Evolutionary conservation across 257 asterid genomes (phyloP), one percentile per base, ranked within the genome.

Genomic region (Coffea canephora): DNA sequence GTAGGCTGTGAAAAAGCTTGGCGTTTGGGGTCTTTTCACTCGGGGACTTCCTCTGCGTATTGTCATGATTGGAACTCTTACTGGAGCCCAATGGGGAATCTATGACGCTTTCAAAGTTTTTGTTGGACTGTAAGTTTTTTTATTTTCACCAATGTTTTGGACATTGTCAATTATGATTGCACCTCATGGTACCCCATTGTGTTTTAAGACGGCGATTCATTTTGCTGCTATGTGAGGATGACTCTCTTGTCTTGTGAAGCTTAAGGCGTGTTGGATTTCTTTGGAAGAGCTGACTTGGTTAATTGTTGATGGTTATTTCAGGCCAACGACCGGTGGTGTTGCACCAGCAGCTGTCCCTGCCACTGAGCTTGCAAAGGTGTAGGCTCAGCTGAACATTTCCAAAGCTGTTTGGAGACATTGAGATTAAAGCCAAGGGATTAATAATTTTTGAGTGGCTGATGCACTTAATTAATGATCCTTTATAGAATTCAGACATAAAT

Each of bases 21-120:
- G 98, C 14, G 43, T 94, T 55, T 6, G 48, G 91, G 97, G 97
- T 66, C 92, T 94, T 73, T 92, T 90, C 82, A 94, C 97, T 1
- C 89, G 98, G 39, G 98, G 98, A 6, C 97, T 94, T 78, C 98
- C 97, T 82, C 92, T 94, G 39, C 96, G 98, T 82, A 94, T 94
- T 76, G 97, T 94, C 83, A 94, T 94, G 98, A 92, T 94, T 79
- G 98, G 98, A 49, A 94, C 98, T 61, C 97, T 94, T 59, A 92
- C 98, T n/a, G 98, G 98, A 71, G 96, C 97, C n/a, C 98, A 94
- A 72, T 94, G 98, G 98, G 98, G 98, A 43, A 88, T 94, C 89
- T 94, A 94, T 73, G 98, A 94, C 77, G 97, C 98, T 66, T 92
- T 94, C 91, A 94, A 94, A 89, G 97, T 94, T 74, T 94, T 85